Evolutionary conservation across 176 grass and related monocot genomes (phyloP).

Genomic region (Ampelocalamus luodianensis): DNA sequence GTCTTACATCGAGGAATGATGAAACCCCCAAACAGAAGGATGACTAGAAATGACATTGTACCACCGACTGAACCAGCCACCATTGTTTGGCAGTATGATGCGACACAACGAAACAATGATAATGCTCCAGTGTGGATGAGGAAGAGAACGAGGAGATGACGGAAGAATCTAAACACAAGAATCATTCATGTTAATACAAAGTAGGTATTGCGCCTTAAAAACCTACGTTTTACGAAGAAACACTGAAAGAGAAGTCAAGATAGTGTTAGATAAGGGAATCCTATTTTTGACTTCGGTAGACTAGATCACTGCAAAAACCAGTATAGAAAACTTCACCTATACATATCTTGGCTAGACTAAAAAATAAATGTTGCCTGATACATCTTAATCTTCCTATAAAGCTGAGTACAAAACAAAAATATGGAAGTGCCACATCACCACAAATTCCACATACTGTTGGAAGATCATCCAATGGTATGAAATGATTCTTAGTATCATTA

Average conservation of each 20-base stretch:
- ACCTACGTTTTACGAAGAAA: background rate
- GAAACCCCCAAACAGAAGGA: constrained; percentile 74
- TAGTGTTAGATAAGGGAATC: background rate
- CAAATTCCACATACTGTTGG: too few relatives aligned
- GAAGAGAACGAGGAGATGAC: constrained; percentile 69
- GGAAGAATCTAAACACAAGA: constrained; percentile 56
- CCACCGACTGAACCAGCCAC: constrained; percentile 47
- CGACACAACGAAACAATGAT: constrained; percentile 66
- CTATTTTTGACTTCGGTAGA: background rate
- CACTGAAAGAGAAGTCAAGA: background rate
- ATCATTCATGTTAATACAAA: background rate
- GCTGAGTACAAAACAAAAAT: too few relatives aligned
- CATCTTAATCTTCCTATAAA: too few relatives aligned
- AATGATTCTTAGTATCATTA: too few relatives aligned
- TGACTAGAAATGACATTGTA: constrained; percentile 6
- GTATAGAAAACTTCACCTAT: background rate
- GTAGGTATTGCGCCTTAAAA: background rate
- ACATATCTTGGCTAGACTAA: too few relatives aligned
- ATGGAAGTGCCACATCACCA: too few relatives aligned
- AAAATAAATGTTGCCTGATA: too few relatives aligned
- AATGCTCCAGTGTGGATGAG: constrained; percentile 55
- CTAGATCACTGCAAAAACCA: constrained; percentile 1
- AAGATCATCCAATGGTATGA: too few relatives aligned
- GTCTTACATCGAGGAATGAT: constrained; percentile 72
- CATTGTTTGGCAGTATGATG: constrained; percentile 61